Evolutionary conservation across 1,284 basidiomycete species (phyloP).

Genomic region (Apiotrichum akiyoshidainum): DNA sequence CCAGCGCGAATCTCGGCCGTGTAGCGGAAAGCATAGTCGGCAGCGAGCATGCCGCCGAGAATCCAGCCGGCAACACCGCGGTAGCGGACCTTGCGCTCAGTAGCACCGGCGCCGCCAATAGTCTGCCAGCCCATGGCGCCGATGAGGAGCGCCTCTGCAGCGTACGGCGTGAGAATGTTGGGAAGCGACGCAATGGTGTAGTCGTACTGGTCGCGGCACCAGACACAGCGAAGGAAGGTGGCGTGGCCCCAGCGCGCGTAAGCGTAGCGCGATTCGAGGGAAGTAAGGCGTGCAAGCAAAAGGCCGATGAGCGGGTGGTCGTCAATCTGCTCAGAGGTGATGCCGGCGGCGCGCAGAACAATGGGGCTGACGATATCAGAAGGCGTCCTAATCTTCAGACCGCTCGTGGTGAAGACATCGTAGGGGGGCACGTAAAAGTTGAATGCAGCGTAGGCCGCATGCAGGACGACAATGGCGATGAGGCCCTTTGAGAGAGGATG

Average conservation of each 20-base stretch:
- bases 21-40: conserved; percentile 22
- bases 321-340: background rate
- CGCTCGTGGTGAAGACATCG: conserved; percentile 30
- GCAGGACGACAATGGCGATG: conserved; percentile 14
- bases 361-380: conserved; percentile 24
- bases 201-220: conserved; percentile 33
- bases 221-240: conserved; percentile 29
- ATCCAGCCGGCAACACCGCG: conserved; percentile 22
- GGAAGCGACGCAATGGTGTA: conserved; percentile 30
- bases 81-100: conserved; percentile 21
- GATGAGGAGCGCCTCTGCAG: conserved; percentile 23
- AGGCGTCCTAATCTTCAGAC: conserved; percentile 23
- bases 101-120: conserved; percentile 19
- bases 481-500: conserved; percentile 4
- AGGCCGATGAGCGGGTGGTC: conserved; percentile 21
- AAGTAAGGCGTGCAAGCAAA: conserved; percentile 28
- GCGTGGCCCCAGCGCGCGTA: conserved; percentile 41
- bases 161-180: conserved; percentile 25
- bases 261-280: conserved; percentile 27
- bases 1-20: conserved; percentile 26
- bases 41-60: conserved; percentile 14
- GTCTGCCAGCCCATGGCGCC: conserved; percentile 25
- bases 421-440: conserved; percentile 28
- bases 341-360: conserved; percentile 2
- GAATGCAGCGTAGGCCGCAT: conserved; percentile 19